Evolutionary conservation across 2,329 filamentous ascomycete genomes (phyloP).

Genomic region (Berkeleyomyces basicola): DNA sequence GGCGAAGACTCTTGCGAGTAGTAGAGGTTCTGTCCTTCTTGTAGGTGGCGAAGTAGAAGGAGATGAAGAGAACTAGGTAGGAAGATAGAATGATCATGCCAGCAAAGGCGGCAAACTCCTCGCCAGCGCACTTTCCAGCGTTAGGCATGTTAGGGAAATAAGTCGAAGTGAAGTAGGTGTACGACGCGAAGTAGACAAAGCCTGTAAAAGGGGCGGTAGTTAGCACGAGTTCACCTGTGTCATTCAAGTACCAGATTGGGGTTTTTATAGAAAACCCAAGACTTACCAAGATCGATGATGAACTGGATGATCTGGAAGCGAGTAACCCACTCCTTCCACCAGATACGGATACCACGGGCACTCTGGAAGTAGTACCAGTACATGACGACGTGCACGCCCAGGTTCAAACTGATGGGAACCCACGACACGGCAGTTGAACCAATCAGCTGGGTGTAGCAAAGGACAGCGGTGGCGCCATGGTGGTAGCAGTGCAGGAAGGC

Average conservation of each 20-base stretch:
- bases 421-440: constrained; percentile 87
- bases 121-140: constrained; percentile 71
- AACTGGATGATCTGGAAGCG: constrained; percentile 95
- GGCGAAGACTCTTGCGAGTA: constrained; percentile 59
- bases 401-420: constrained; percentile 84
- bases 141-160: constrained; percentile 82
- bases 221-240: not conserved
- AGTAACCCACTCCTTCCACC: constrained; percentile 99
- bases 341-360: constrained; percentile 84
- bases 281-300: constrained; percentile 82
- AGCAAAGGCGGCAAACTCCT: constrained; percentile 89
- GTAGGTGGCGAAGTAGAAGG: constrained; percentile 96
- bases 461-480: constrained; percentile 87
- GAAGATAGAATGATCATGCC: constrained; percentile 85
- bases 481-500: constrained; percentile 98
- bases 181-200: constrained; percentile 98
- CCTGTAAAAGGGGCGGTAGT: constrained; percentile 30
- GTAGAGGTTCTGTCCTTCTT: constrained; percentile 68
- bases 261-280: constrained; percentile 10
- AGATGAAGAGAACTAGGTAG: constrained; percentile 96
- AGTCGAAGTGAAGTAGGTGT: constrained; percentile 88
- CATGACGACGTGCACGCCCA: constrained; percentile 94
- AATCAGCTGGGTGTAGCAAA: constrained; percentile 95
- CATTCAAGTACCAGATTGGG: too few relatives aligned
- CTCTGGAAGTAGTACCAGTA: constrained; percentile 99